Conservation (phyloP, 768 basidiomycete species). For the Kwoniella pini region DNA sequence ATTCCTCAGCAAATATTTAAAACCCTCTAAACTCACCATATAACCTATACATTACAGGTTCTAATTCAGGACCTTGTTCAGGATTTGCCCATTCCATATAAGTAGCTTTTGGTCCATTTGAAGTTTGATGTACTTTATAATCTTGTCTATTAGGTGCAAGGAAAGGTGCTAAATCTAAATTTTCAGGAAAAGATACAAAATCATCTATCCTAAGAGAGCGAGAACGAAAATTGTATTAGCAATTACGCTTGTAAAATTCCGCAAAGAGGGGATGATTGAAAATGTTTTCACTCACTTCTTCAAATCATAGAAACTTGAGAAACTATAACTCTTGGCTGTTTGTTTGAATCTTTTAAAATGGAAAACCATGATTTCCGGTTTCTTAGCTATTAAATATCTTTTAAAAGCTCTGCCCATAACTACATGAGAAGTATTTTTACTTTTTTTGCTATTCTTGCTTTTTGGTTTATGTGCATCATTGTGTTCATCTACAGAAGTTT, state of each 20-base stretch:
- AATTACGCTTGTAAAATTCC: not conserved
- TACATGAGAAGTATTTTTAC: slow-evolving; percentile 61
- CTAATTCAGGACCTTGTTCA: slow-evolving; percentile 42
- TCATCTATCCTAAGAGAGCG: slow-evolving; percentile 70
- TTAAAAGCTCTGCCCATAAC: slow-evolving; percentile 85
- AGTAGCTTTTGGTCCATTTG: slow-evolving; percentile 39
- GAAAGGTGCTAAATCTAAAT: slow-evolving; percentile 80
- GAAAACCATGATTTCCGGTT: slow-evolving; percentile 82
- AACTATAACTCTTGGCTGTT: slow-evolving; percentile 59
- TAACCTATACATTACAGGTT: slow-evolving; percentile 52
- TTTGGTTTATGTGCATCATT: slow-evolving; percentile 13
- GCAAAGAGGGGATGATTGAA: not conserved
- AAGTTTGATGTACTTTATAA: slow-evolving; percentile 44
- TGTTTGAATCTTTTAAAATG: slow-evolving; percentile 96
- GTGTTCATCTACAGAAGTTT: slow-evolving; percentile 33
- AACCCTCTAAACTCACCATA: slow-evolving; percentile 47
- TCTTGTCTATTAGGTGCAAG: slow-evolving; percentile 66
- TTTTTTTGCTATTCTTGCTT: slow-evolving; percentile 16
- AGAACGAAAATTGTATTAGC: not conserved
- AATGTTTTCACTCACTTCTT: slow-evolving; percentile 53
- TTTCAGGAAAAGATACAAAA: slow-evolving; percentile 84
- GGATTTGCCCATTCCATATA: slow-evolving; percentile 52
- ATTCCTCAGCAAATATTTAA: too few relatives aligned
- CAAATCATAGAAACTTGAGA: slow-evolving; percentile 51
- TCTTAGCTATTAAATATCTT: slow-evolving; percentile 78